Base-by-base conservation (phyloP, 2,329 filamentous ascomycete species). In the Cladophialophora psammophila region DNA sequence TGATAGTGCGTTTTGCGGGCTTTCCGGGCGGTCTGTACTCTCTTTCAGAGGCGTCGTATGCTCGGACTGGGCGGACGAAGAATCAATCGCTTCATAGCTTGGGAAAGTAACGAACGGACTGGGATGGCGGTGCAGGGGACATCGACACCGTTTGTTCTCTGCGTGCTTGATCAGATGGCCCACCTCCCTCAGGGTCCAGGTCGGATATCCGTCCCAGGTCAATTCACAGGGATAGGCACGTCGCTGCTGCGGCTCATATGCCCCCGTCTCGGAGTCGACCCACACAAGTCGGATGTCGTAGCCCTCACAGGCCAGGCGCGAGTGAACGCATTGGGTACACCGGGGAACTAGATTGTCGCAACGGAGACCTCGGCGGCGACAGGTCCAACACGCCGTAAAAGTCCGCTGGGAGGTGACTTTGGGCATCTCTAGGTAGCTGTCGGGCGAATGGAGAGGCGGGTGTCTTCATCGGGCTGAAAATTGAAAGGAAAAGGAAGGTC, bases 371-470 rank as follows among this genome's bases (percentile, higher is more conserved):
- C 64, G 54, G 32, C 64, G 58, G 45, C 64, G 64, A 50, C 64
- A 66, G 26, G 64, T 66, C 64, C 64, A 66, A 35, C 64, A 66
- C 13, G 64, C 64, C 18, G 64, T 63, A 26, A 66, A 66, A 13
- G 64, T 66, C 59, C 64, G 40, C 52, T 48, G 57, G 9, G 63
- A 55, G 56, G 35, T 35, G 35, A 48, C 18, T 56, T 60, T 60
- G 35, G 63, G 63, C 63, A 65, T 65, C 32, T 63, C 35, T 18
- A 56, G 35, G 12, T 40, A 13, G 60, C 48, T 50, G 18, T 45
- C 36, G 36, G 32, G 35, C 34, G 3, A 1, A 10, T 35, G 26
- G 32, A 57, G 54, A 57, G 2, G 32, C 7, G 54, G 18, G 7
- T 4, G 35, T 57, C 7, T 42, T 31, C 54, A 42, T 38, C 54